Conservation (phyloP, 1,139 yeast species). For the Suhomyces chickasaworum region DNA sequence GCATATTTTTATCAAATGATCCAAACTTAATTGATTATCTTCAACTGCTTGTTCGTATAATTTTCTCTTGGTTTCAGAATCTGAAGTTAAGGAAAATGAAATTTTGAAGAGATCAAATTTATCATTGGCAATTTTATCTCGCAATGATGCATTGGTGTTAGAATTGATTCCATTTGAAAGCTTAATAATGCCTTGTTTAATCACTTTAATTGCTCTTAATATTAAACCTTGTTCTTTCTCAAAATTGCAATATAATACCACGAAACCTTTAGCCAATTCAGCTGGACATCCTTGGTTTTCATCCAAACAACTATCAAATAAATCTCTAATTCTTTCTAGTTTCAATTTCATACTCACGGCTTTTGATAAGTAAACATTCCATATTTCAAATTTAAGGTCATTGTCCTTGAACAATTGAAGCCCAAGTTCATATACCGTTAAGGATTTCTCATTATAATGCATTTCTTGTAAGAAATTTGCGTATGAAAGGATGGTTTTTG, state of each 20-base stretch:
- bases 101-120: constrained; percentile 27
- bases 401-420: constrained; percentile 60
- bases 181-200: constrained; percentile 23
- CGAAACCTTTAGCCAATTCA: constrained; percentile 47
- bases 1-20: constrained; percentile 35
- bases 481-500: constrained; percentile 64
- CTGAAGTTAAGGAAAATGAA: constrained; percentile 14
- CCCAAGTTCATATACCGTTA: constrained; percentile 69
- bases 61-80: constrained; percentile 18
- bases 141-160: constrained; percentile 11
- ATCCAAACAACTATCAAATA: constrained; percentile 61
- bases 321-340: constrained; percentile 65
- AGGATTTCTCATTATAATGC: constrained; percentile 52
- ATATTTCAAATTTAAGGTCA: constrained; percentile 62
- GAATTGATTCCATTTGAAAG: constrained; percentile 13
- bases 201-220: constrained; percentile 31
- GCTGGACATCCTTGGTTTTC: constrained; percentile 45
- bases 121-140: constrained; percentile 21
- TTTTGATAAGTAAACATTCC: constrained; percentile 67
- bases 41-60: constrained; percentile 23
- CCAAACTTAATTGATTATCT: constrained; percentile 27
- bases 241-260: constrained; percentile 58
- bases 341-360: constrained; percentile 33
- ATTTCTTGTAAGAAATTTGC: constrained; percentile 61
- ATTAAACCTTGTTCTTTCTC: constrained; percentile 45